These are phyloP conservation scores for Glomus cerebriforme DNA, from an alignment of 192 early-diverging fungal species.

Conservation along the genomic window DNA sequence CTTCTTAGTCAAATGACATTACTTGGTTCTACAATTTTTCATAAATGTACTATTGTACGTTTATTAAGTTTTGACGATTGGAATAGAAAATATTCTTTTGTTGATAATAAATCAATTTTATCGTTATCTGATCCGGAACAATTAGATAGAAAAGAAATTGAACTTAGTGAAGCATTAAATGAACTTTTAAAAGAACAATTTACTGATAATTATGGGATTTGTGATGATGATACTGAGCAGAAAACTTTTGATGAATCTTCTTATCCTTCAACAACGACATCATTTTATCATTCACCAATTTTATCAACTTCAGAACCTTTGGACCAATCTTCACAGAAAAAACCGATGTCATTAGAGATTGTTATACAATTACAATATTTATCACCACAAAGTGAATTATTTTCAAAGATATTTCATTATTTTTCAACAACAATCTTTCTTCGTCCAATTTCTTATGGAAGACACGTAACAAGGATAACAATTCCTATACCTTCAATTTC, in stretches of 20 bases:
- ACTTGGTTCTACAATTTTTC: background rate
- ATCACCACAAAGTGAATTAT: conserved; percentile 15
- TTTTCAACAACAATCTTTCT: background rate
- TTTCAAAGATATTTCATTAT: conserved; percentile 19
- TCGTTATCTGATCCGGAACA: too few relatives aligned
- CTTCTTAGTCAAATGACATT: conserved; percentile 10
- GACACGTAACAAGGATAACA: background rate
- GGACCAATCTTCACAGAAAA: background rate
- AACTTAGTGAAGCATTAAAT: background rate
- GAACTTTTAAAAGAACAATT: conserved; percentile 4
- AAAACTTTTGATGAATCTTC: too few relatives aligned
- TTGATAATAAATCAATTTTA: background rate
- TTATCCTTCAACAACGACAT: too few relatives aligned
- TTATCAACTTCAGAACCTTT: too few relatives aligned
- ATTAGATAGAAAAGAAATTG: background rate
- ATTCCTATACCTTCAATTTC: conserved; percentile 16
- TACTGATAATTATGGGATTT: too few relatives aligned
- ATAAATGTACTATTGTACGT: background rate
- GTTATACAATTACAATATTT: conserved; percentile 5
- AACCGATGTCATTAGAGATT: background rate
- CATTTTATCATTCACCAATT: too few relatives aligned
- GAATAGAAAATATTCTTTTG: conserved; percentile 15
- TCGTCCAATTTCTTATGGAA: background rate
- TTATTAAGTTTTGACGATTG: conserved; percentile 12
- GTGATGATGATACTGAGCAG: too few relatives aligned